Evolutionary conservation across 768 basidiomycete genomes (phyloP).

Genomic region (Albatrellus ellisii): DNA sequence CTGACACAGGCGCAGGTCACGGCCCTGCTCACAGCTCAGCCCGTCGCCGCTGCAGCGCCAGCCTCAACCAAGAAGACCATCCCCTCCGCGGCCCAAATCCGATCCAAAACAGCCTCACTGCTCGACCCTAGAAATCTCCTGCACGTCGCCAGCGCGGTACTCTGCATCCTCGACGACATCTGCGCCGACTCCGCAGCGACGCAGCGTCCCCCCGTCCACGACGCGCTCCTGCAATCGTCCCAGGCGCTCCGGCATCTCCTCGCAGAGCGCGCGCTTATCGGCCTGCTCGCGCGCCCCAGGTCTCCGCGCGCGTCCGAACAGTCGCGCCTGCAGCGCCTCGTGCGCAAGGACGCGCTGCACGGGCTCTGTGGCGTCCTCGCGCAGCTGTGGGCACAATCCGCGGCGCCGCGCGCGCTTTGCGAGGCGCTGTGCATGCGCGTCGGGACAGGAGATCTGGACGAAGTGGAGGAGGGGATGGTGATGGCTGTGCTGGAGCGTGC

Average conservation of each 20-base stretch:
- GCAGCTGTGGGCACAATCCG: background rate
- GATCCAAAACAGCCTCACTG: background rate
- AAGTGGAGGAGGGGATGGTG: constrained; percentile 17
- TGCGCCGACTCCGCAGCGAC: background rate
- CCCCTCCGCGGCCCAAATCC: background rate
- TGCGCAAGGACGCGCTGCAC: constrained; percentile 8
- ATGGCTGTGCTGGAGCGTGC: constrained; percentile 18
- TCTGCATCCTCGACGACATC: background rate
- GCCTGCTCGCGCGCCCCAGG: background rate
- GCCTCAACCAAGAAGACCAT: background rate
- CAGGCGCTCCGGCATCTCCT: background rate
- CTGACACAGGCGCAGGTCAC: background rate
- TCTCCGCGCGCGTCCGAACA: background rate
- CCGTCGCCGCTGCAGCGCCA: background rate
- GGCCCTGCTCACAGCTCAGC: background rate
- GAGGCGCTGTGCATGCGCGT: background rate
- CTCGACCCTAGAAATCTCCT: background rate
- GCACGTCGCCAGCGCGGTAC: background rate
- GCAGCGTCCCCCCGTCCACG: background rate
- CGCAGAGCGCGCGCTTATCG: background rate
- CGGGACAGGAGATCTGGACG: constrained; percentile 5
- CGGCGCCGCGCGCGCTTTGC: background rate
- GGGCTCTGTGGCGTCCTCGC: constrained; percentile 3
- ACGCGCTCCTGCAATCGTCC: background rate
- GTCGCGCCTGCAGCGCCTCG: constrained; percentile 7